Evolutionary conservation across 2,329 filamentous ascomycete species (phyloP).

Genomic region (Ceratocystis ficicola): DNA sequence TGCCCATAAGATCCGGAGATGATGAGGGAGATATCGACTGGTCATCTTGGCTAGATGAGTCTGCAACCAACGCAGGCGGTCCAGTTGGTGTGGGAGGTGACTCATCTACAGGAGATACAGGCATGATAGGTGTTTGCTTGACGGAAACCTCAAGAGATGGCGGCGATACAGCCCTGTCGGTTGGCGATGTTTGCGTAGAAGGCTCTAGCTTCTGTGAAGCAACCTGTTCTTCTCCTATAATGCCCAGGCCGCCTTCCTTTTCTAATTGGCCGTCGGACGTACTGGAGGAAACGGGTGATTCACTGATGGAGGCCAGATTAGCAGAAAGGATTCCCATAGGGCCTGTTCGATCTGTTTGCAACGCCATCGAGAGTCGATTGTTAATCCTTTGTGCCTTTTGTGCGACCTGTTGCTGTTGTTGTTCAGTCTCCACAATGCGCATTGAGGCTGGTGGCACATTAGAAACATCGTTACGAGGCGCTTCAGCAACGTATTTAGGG

Average conservation of each 20-base stretch:
- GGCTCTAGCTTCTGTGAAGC: slow-evolving; percentile 25
- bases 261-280: slow-evolving; percentile 49
- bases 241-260: slow-evolving; percentile 54
- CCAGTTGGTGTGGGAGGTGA: slow-evolving; percentile 37
- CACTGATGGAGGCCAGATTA: slow-evolving; percentile 14
- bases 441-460: slow-evolving; percentile 46
- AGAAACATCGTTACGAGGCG: slow-evolving; percentile 41
- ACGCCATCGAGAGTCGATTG: slow-evolving; percentile 17
- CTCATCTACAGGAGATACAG: slow-evolving; percentile 51
- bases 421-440: slow-evolving; percentile 47
- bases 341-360: background rate
- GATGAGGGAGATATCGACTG: slow-evolving; percentile 47
- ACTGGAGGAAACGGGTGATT: slow-evolving; percentile 32
- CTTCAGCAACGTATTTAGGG: slow-evolving; percentile 26
- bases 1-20: slow-evolving; percentile 48
- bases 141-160: slow-evolving; percentile 29
- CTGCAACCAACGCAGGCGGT: slow-evolving; percentile 55
- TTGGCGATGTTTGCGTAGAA: background rate
- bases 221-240: slow-evolving; percentile 36
- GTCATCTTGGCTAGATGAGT: slow-evolving; percentile 59
- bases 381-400: slow-evolving; percentile 13
- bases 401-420: slow-evolving; percentile 31
- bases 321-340: background rate
- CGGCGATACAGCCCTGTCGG: slow-evolving; percentile 26
- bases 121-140: background rate